A percentile compares a stretch with the other conserved stretches of the same genome.
These are phyloP conservation scores for Entomortierella chlamydospora DNA, from an alignment of 192 early-diverging fungal species.

Conservation along the genomic window DNA sequence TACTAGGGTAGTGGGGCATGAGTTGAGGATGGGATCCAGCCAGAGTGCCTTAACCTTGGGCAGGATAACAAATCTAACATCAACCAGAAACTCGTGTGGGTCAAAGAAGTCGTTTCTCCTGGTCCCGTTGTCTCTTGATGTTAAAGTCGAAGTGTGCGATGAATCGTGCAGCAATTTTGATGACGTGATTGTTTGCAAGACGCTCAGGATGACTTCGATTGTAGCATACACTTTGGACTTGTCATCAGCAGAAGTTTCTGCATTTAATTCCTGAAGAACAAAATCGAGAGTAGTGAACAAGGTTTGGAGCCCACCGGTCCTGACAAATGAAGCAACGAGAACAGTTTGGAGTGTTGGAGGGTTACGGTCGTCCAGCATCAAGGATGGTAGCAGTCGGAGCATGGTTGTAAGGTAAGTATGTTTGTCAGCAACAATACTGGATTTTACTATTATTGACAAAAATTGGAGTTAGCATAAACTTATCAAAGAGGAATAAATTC, in stretches of 20 bases:
- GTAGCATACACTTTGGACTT: constrained; percentile 52
- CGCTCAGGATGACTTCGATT: constrained; percentile 67
- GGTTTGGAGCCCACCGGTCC: constrained; percentile 61
- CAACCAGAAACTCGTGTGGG: constrained; percentile 73
- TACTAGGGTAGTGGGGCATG: constrained; percentile 64
- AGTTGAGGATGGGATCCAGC: constrained; percentile 65
- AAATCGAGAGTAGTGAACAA: constrained; percentile 58
- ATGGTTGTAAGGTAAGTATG: constrained; percentile 70
- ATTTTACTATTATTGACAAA: background rate
- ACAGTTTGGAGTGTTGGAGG: constrained; percentile 69
- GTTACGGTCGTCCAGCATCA: constrained; percentile 73
- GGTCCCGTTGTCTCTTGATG: constrained; percentile 64
- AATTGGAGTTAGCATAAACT: background rate
- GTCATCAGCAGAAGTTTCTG: constrained; percentile 38
- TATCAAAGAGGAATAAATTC: background rate
- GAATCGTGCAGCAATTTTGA: constrained; percentile 82
- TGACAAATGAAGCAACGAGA: constrained; percentile 71
- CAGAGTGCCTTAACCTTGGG: constrained; percentile 71
- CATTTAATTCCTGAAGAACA: constrained; percentile 59
- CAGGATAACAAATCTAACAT: constrained; percentile 67
- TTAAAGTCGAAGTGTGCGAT: constrained; percentile 67
- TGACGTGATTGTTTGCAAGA: constrained; percentile 79
- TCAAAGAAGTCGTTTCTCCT: constrained; percentile 72
- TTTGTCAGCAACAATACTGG: constrained; percentile 43
- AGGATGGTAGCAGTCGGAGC: constrained; percentile 62